Conservation (phyloP, 352 stramenopile species). For the Globisporangium solare region DNA sequence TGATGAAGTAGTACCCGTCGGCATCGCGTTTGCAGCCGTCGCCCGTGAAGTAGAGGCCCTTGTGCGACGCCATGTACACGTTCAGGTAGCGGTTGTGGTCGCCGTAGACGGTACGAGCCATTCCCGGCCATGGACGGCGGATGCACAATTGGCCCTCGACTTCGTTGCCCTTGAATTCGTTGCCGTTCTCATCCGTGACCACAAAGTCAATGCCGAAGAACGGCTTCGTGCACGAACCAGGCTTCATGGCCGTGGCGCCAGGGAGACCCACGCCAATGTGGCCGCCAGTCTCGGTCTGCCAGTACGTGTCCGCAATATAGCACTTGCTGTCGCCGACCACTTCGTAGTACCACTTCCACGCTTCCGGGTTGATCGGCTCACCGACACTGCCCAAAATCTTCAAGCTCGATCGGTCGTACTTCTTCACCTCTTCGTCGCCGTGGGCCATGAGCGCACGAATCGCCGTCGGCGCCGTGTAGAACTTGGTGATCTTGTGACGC, state of each 20-base stretch:
- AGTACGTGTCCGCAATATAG: slow-evolving; percentile 97
- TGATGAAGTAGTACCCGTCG: slow-evolving; percentile 99
- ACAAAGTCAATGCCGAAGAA: slow-evolving; percentile 96
- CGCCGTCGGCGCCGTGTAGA: slow-evolving; percentile 93
- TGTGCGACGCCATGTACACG: slow-evolving; percentile 96
- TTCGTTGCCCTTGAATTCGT: slow-evolving; percentile 81
- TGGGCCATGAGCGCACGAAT: slow-evolving; percentile 98
- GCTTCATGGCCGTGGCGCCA: slow-evolving; percentile 86
- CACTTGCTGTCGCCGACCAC: slow-evolving; percentile 87
- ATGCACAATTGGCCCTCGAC: slow-evolving; percentile 96
- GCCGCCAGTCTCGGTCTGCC: slow-evolving; percentile 97
- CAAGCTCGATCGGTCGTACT: slow-evolving; percentile 94
- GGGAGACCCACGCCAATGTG: slow-evolving; percentile 94
- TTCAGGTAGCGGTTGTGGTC: slow-evolving; percentile 94
- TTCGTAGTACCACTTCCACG: slow-evolving; percentile 97
- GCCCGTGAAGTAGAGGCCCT: slow-evolving; percentile 96
- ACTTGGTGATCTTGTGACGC: slow-evolving; percentile 95
- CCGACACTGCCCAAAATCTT: slow-evolving; percentile 96
- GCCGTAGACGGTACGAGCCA: slow-evolving; percentile 93
- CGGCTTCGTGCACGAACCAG: slow-evolving; percentile 92
- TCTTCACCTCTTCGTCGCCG: slow-evolving; percentile 88
- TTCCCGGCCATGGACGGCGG: slow-evolving; percentile 93
- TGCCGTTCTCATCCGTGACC: slow-evolving; percentile 77
- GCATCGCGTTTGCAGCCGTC: slow-evolving; percentile 86
- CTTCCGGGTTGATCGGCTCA: slow-evolving; percentile 98